phyloP scores from a whole-genome alignment of 73 alveolate species.

The Breviolum minutum region DNA sequence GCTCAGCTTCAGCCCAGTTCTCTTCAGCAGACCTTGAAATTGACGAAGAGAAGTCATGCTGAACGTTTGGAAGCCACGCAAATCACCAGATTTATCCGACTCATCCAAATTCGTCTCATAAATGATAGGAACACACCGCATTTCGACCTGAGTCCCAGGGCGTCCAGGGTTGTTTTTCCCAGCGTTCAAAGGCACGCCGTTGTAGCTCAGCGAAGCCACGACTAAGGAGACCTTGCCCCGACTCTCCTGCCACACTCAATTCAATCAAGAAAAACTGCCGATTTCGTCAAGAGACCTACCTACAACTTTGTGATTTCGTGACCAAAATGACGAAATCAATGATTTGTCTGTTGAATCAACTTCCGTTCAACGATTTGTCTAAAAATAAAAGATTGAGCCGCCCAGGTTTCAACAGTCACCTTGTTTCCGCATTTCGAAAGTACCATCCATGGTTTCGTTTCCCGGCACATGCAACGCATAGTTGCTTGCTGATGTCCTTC shows the following conservation, averaged over 20 bases:
- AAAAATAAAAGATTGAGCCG: background rate
- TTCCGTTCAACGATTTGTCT: background rate
- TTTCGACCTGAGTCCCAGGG: background rate
- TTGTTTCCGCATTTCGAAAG: no score
- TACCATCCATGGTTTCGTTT: no score
- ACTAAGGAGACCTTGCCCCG: background rate
- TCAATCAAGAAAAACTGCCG: no score
- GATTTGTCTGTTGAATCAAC: background rate
- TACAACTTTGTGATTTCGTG: background rate
- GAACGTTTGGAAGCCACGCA: background rate
- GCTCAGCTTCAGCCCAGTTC: slow-evolving; percentile 50
- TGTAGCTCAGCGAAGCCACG: slow-evolving; percentile 21
- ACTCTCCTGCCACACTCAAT: background rate
- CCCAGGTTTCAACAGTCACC: background rate
- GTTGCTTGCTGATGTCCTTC: background rate
- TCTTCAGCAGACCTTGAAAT: slow-evolving; percentile 4
- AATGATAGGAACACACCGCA: background rate
- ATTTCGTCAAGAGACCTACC: background rate
- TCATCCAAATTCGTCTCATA: background rate
- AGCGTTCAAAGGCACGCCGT: slow-evolving; percentile 33
- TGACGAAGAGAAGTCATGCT: no score
- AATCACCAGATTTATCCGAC: background rate
- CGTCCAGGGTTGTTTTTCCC: slow-evolving; percentile 23
- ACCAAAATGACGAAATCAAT: background rate
- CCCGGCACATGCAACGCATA: no score